A percentile compares a stretch with the other conserved stretches of the same genome.
Evolutionary conservation across 164 flowering plant species (phyloP).

Genomic region (Vitis riparia): DNA sequence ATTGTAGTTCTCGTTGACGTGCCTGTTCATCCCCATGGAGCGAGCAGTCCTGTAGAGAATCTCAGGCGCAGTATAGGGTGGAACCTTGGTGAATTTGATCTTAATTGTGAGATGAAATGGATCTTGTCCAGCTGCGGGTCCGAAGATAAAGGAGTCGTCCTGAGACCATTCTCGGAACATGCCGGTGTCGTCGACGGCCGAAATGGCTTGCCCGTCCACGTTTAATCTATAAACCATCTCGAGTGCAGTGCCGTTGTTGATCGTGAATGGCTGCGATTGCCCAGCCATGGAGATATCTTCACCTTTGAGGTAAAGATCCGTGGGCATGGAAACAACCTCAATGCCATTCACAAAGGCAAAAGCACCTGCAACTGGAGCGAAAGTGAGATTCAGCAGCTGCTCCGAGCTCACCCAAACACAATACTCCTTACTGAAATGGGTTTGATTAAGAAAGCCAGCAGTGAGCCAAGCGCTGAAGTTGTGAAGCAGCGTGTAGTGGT

Average conservation of each 20-base stretch:
- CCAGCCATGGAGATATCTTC: not conserved
- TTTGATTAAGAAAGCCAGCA: not conserved
- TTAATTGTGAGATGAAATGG: not conserved
- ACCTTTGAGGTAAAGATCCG: slow-evolving; percentile 4
- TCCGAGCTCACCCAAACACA: not conserved
- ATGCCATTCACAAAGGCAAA: slow-evolving; percentile 28
- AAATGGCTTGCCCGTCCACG: slow-evolving; percentile 3
- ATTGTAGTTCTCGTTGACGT: slow-evolving; percentile 10
- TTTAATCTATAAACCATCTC: slow-evolving; percentile 9
- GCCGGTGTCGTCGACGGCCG: slow-evolving; percentile 10
- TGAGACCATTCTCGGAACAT: slow-evolving; percentile 17
- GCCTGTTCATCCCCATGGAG: slow-evolving; percentile 1
- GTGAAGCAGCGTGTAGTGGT: slow-evolving; percentile 11
- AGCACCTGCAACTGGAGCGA: slow-evolving; percentile 12
- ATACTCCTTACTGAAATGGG: slow-evolving; percentile 7
- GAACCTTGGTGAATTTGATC: not conserved
- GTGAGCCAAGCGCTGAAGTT: slow-evolving; percentile 9
- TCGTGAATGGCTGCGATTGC: not conserved
- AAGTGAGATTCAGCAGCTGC: slow-evolving; percentile 5
- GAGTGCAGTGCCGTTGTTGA: slow-evolving; percentile 5
- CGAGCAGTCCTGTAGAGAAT: slow-evolving; percentile 20
- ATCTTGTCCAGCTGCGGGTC: not conserved
- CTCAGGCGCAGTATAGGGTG: slow-evolving; percentile 9
- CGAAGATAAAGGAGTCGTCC: slow-evolving; percentile 9
- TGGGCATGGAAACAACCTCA: slow-evolving; percentile 25